Conservation (phyloP, 2,329 filamentous ascomycete genomes). For the Achaetomium macrosporum region DNA sequence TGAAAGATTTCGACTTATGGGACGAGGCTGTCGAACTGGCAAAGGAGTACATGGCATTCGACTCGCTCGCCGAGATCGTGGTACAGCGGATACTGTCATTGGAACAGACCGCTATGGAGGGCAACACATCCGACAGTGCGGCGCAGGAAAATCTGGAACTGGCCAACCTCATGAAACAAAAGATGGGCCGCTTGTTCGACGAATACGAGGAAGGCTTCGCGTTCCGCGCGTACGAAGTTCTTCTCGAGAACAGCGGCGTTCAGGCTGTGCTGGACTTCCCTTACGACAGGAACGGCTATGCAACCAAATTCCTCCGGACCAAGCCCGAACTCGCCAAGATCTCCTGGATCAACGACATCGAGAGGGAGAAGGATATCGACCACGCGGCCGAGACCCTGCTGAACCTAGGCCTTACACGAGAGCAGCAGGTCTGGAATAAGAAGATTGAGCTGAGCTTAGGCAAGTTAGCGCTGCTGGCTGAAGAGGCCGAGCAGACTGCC, state of each 20-base stretch:
- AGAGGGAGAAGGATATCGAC: constrained; percentile 66
- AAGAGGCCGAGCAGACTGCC: constrained; percentile 33
- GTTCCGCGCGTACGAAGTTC: constrained; percentile 72
- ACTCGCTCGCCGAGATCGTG: constrained; percentile 51
- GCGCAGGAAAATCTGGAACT: constrained; percentile 38
- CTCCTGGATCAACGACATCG: constrained; percentile 91
- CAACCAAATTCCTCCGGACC: constrained; percentile 73
- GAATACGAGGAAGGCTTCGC: constrained; percentile 62
- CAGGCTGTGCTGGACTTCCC: constrained; percentile 65
- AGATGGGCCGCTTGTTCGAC: constrained; percentile 51
- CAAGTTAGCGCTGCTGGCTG: constrained; percentile 72
- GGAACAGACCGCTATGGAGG: constrained; percentile 31
- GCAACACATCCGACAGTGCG: constrained; percentile 32
- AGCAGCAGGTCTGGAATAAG: constrained; percentile 84
- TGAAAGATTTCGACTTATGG: constrained; percentile 52
- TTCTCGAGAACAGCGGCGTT: constrained; percentile 63
- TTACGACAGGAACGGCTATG: constrained; percentile 59
- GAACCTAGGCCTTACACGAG: constrained; percentile 61
- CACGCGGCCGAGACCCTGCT: constrained; percentile 67
- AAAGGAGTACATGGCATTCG: constrained; percentile 51
- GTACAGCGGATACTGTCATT: constrained; percentile 46
- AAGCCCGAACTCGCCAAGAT: constrained; percentile 68
- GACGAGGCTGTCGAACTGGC: constrained; percentile 53
- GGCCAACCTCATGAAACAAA: constrained; percentile 42
- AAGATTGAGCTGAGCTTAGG: constrained; percentile 87